Conservation (phyloP, 2,329 filamentous ascomycete species). For the Arthroderma uncinatum region DNA sequence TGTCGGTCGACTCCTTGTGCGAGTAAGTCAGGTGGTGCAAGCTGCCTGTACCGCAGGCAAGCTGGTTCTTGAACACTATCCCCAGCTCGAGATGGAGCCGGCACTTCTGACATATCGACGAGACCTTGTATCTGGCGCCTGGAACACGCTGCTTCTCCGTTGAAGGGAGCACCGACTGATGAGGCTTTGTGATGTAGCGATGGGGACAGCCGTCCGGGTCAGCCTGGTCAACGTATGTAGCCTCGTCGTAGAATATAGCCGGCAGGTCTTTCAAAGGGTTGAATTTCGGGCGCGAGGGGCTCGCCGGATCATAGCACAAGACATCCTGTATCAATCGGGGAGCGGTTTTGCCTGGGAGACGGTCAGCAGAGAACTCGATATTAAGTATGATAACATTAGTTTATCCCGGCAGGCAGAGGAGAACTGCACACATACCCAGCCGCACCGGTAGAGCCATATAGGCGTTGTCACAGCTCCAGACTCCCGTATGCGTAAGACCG, state of each 20-base stretch:
- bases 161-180: conserved; percentile 42
- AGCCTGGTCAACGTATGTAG: conserved; percentile 25
- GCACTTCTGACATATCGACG: conserved; percentile 51
- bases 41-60: conserved; percentile 39
- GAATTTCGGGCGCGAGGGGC: conserved; percentile 34
- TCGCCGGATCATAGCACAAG: conserved; percentile 34
- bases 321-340: conserved; percentile 40
- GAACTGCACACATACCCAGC: not conserved
- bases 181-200: conserved; percentile 45
- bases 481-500: not conserved
- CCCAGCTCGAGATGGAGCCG: conserved; percentile 50
- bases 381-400: too few relatives aligned
- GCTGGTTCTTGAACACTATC: conserved; percentile 41
- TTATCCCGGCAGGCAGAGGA: not conserved
- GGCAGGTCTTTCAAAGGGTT: conserved; percentile 50
- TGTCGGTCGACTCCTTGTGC: conserved; percentile 21
- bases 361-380: not conserved
- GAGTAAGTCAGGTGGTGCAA: conserved; percentile 51
- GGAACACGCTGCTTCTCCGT: conserved; percentile 20
- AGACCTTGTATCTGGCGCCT: conserved; percentile 42
- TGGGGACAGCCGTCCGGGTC: conserved; percentile 46
- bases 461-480: not conserved
- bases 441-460: conserved; percentile 1
- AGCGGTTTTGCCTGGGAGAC: conserved; percentile 39
- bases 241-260: conserved; percentile 35